Evolutionary conservation across 345 rosid genomes (phyloP).

Genomic region (Eucalyptus paniculata): DNA sequence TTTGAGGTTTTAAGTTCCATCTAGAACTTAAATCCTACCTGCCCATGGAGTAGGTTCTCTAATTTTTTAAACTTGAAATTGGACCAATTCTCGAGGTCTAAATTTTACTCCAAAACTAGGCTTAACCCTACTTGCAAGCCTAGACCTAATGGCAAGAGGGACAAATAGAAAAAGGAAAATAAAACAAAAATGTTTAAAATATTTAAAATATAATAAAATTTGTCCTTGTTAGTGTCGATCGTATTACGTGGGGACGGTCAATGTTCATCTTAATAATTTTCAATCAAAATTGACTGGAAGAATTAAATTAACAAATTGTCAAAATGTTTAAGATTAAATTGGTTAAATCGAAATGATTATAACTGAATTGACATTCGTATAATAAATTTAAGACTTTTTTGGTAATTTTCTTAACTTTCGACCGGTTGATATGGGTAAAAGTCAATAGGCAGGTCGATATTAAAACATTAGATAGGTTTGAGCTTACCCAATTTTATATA

Average conservation of each 20-base stretch:
- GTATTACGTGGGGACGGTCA: accelerated
- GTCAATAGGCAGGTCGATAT: not conserved
- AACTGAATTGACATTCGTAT: not conserved
- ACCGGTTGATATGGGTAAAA: not conserved
- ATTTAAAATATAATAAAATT: not conserved
- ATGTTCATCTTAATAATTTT: accelerated
- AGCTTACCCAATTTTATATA: not conserved
- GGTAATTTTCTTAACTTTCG: not conserved
- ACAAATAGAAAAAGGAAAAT: not conserved
- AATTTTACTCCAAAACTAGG: too few species aligned
- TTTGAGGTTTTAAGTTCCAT: too few species aligned
- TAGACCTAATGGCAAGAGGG: not conserved
- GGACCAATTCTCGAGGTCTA: too few species aligned
- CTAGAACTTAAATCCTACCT: too few species aligned
- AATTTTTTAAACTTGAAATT: too few species aligned
- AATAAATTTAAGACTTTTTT: not conserved
- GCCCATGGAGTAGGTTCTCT: too few species aligned
- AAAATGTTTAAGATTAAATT: accelerated
- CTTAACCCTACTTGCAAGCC: not conserved
- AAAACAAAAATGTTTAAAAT: not conserved
- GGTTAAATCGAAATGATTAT: accelerated
- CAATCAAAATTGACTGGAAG: not conserved
- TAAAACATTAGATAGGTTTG: not conserved
- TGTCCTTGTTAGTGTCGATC: accelerated
- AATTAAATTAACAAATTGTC: accelerated